Evolutionary conservation across 2,329 filamentous ascomycete genomes (phyloP).

Genomic region (Helotiales sp.): DNA sequence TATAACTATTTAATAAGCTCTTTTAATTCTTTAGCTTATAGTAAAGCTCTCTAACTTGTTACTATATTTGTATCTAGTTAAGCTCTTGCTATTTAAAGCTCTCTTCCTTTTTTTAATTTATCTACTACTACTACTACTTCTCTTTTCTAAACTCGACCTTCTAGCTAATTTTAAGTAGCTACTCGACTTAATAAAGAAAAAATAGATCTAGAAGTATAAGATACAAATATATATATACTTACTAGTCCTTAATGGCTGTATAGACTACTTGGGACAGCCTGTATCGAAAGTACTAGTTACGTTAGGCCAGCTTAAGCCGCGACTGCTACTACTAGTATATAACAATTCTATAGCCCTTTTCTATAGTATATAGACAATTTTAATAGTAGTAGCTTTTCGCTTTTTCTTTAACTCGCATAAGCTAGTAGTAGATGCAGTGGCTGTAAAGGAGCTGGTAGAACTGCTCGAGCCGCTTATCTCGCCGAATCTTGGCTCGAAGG

Average conservation of each 20-base stretch:
- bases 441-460: background rate
- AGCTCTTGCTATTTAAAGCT: background rate
- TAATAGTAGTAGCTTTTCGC: background rate
- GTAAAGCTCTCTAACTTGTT: background rate
- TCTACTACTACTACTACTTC: background rate
- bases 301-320: background rate
- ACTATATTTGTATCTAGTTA: background rate
- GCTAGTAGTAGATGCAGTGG: background rate
- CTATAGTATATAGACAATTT: too few relatives aligned
- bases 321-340: background rate
- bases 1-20: background rate
- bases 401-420: background rate
- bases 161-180: background rate
- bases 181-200: background rate
- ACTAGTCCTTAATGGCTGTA: background rate
- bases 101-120: background rate
- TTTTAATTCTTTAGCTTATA: background rate
- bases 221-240: background rate
- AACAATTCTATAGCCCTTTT: background rate
- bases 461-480: background rate
- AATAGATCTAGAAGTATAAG: background rate
- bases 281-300: background rate
- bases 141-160: background rate
- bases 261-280: background rate
- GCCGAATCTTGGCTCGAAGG: background rate